Percentiles rank a stretch among this genome's conserved stretches.
phyloP scores from a whole-genome alignment of 495 filamentous ascomycete species.

The Emericellopsis terricola region DNA sequence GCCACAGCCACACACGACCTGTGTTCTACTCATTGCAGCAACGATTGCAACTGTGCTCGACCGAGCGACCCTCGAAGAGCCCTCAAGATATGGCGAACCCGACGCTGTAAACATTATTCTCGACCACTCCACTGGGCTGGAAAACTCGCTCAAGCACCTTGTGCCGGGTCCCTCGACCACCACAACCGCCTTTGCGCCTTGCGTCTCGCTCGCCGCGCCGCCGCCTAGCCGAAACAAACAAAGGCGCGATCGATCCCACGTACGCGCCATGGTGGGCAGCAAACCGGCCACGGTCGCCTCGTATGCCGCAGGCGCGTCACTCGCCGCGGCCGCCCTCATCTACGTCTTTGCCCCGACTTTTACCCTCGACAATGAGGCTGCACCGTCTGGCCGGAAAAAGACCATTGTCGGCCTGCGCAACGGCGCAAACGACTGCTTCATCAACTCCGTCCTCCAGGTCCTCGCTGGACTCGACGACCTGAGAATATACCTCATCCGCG shows the following conservation, averaged over 20 bases:
- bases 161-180: no score
- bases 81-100: no score
- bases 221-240: not conserved
- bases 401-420: conserved; percentile 81
- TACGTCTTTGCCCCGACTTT: conserved; percentile 96
- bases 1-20: no score
- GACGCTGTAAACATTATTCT: no score
- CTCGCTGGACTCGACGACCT: conserved; percentile 89
- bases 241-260: no score
- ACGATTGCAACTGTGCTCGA: no score
- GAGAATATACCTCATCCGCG: conserved; percentile 75
- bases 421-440: conserved; percentile 96
- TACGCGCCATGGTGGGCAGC: no score
- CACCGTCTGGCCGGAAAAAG: conserved; percentile 51
- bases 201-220: not conserved
- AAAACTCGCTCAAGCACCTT: no score
- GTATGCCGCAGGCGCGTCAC: conserved; percentile 88
- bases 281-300: conserved; percentile 71
- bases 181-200: not conserved
- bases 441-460: conserved; percentile 91
- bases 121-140: no score
- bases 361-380: conserved; percentile 67
- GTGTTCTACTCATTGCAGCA: no score
- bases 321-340: conserved; percentile 87
- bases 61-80: no score